phyloP scores from a whole-genome alignment of 768 basidiomycete species.

The Russula vinacea region DNA sequence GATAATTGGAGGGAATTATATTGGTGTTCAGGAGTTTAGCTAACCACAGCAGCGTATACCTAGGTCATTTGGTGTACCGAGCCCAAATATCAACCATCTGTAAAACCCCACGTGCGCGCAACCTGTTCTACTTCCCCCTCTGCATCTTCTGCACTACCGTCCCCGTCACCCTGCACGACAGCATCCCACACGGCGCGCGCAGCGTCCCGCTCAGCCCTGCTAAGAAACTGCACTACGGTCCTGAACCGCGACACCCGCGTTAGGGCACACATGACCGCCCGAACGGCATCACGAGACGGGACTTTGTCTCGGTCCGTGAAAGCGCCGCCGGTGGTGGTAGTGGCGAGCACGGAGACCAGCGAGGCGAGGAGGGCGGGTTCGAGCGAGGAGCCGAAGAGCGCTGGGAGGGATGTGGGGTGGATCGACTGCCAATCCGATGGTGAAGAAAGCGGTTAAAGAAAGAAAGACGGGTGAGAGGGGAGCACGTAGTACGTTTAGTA shows the following conservation, averaged over 20 bases:
- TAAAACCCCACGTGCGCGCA: conserved; percentile 21
- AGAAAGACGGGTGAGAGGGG: neutral
- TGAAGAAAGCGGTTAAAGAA: neutral
- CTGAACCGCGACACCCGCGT: conserved; percentile 56
- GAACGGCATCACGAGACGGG: neutral
- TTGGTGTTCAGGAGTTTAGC: neutral
- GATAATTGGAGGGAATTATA: neutral
- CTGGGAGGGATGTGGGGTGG: conserved; percentile 52
- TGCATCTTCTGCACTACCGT: neutral
- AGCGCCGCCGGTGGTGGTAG: conserved; percentile 27
- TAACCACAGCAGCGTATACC: neutral
- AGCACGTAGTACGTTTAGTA: conserved; percentile 57
- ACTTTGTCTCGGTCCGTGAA: neutral
- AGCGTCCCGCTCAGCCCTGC: conserved; percentile 48
- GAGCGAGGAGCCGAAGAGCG: conserved; percentile 65
- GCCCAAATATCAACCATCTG: neutral
- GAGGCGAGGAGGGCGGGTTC: conserved; percentile 61
- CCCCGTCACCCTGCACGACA: neutral
- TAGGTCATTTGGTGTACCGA: neutral
- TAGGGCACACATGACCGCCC: conserved; percentile 53
- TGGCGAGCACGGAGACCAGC: conserved; percentile 51
- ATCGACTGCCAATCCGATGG: conserved; percentile 44
- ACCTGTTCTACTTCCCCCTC: neutral
- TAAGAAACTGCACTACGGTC: conserved; percentile 64
- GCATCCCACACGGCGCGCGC: conserved; percentile 41